phyloP scores from a whole-genome alignment of 75 land plant species.

The Chamaecyparis obtusa region DNA sequence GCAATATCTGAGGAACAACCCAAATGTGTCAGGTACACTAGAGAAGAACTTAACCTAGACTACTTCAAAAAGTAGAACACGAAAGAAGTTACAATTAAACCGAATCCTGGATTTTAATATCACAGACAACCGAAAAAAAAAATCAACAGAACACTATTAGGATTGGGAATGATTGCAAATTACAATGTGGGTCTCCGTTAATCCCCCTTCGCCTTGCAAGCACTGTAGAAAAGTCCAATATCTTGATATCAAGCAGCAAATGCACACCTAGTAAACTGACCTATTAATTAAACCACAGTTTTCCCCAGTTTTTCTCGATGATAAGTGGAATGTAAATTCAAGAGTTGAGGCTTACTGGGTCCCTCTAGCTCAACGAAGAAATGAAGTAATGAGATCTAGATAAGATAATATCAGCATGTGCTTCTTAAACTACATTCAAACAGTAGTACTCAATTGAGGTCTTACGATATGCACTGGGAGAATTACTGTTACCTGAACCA shows the following conservation, averaged over 20 bases:
- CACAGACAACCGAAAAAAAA: background rate
- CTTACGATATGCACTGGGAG: background rate
- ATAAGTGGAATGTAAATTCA: background rate
- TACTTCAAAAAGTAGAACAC: too few species aligned
- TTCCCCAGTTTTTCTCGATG: background rate
- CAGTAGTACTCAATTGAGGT: background rate
- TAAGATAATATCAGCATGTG: background rate
- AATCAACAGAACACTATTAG: too few species aligned
- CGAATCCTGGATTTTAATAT: background rate
- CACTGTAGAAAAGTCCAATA: background rate
- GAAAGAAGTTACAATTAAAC: too few species aligned
- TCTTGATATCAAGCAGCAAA: background rate
- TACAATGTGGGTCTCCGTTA: background rate
- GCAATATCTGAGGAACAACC: too few species aligned
- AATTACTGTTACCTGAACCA: slow-evolving; percentile 28
- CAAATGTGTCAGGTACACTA: too few species aligned
- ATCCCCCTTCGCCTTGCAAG: background rate
- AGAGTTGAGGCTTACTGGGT: background rate
- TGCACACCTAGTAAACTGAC: background rate
- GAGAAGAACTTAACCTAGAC: too few species aligned
- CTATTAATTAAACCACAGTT: background rate
- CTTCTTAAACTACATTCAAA: background rate
- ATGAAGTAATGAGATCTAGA: background rate
- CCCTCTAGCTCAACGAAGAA: background rate
- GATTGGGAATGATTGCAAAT: background rate